Conservation (phyloP, 2,329 filamentous ascomycete species). For the Amauroascus niger region DNA sequence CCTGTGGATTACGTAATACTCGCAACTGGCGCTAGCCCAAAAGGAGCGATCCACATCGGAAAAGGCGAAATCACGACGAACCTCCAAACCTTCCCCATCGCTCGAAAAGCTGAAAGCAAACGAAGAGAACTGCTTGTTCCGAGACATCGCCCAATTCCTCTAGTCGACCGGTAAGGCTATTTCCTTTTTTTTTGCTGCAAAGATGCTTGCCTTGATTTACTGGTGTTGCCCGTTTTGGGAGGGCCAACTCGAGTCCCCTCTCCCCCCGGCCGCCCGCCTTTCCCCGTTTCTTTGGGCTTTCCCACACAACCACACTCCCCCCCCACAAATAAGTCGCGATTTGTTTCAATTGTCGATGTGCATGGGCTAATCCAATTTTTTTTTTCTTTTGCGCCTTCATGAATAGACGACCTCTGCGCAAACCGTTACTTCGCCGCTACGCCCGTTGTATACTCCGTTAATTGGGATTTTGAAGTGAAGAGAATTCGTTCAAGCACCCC, state of each 20-base stretch:
- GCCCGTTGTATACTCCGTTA: neutral
- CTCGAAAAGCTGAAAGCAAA: no score
- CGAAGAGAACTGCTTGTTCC: neutral
- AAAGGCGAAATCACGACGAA: conserved; percentile 8
- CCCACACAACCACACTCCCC: conserved; percentile 2
- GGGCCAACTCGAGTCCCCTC: neutral
- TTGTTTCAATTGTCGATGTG: conserved; percentile 3
- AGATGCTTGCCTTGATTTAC: no score
- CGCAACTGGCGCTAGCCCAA: neutral
- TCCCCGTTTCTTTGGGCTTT: neutral
- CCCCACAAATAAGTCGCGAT: conserved; percentile 12
- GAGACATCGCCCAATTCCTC: conserved; percentile 1
- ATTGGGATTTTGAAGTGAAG: neutral
- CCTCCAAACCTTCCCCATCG: conserved; percentile 9
- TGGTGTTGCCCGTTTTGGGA: no score
- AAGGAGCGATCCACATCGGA: conserved; percentile 7
- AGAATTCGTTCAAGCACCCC: neutral
- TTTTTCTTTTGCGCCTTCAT: neutral
- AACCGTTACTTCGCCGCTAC: neutral
- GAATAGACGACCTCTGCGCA: conserved; percentile 1
- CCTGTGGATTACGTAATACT: conserved; percentile 7
- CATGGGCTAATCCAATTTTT: conserved; percentile 1
- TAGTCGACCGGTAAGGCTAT: neutral
- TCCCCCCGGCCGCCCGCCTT: neutral
- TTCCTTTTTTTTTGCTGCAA: neutral